Percentiles rank a stretch among this genome's conserved stretches.
Evolutionary conservation across 495 filamentous ascomycete genomes (phyloP).

Genomic region (Aspergillus affinis): DNA sequence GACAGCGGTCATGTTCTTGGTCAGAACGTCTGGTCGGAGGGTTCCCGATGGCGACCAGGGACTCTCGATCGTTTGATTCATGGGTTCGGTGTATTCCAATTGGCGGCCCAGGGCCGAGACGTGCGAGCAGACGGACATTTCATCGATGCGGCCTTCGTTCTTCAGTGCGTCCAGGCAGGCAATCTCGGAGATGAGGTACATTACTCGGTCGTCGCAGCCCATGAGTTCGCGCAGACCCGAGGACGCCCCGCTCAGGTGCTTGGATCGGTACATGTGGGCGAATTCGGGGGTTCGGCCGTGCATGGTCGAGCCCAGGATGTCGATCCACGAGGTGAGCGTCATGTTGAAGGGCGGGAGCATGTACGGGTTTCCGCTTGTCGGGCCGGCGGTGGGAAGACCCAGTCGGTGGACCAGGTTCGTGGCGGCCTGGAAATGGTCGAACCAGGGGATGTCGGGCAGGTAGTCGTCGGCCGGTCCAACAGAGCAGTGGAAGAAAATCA

Average conservation of each 20-base stretch:
- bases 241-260: conserved; percentile 71
- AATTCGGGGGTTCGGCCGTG: conserved; percentile 80
- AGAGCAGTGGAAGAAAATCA: conserved; percentile 97
- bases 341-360: conserved; percentile 86
- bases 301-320: conserved; percentile 95
- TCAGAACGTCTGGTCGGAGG: conserved; percentile 78
- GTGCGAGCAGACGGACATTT: conserved; percentile 79
- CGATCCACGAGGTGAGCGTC: conserved; percentile 93
- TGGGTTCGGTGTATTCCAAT: conserved; percentile 74
- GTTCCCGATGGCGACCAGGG: conserved; percentile 59
- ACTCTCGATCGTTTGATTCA: conserved; percentile 53
- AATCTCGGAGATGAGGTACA: conserved; percentile 98
- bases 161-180: conserved; percentile 91
- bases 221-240: conserved; percentile 88
- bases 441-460: conserved; percentile 94
- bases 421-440: conserved; percentile 92
- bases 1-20: conserved; percentile 79
- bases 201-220: conserved; percentile 96
- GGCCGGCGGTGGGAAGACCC: conserved; percentile 68
- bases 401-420: conserved; percentile 79
- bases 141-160: conserved; percentile 71
- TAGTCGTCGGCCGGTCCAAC: conserved; percentile 83
- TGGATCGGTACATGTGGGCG: conserved; percentile 87
- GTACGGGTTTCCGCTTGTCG: conserved; percentile 51
- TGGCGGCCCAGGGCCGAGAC: conserved; percentile 78